phyloP scores from a whole-genome alignment of 2,329 filamentous ascomycete genomes.

The Cadophora sp. region DNA sequence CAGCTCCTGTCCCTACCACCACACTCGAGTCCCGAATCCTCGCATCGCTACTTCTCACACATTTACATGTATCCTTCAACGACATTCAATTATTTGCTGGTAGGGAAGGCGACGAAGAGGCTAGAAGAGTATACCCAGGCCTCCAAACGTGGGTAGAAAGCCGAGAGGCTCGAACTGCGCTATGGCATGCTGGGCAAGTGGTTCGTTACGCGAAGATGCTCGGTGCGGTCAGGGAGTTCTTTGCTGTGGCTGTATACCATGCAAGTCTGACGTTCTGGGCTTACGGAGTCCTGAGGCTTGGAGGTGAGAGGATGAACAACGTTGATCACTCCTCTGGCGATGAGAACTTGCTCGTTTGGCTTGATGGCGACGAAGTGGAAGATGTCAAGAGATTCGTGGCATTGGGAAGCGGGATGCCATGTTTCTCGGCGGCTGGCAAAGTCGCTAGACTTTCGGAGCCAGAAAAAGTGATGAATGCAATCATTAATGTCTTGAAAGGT shows the following conservation, averaged over 20 bases:
- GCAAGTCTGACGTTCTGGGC: not conserved
- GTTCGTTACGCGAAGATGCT: not conserved
- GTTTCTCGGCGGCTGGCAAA: constrained; percentile 16
- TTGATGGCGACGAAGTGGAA: constrained; percentile 2
- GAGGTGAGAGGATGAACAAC: not conserved
- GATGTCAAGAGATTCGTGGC: constrained; percentile 25
- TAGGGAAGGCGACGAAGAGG: not conserved
- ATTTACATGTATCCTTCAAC: not conserved
- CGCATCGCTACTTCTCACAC: not conserved
- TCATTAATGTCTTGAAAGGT: constrained; percentile 20
- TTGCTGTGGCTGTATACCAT: not conserved
- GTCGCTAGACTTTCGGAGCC: constrained; percentile 22
- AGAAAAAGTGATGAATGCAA: constrained; percentile 24
- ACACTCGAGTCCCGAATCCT: not conserved
- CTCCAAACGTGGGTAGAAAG: not conserved
- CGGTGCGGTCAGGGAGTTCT: not conserved
- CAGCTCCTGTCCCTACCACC: not conserved
- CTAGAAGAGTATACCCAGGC: not conserved
- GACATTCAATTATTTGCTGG: not conserved
- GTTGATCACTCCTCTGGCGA: not conserved
- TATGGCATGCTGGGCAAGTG: not conserved
- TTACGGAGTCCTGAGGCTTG: not conserved
- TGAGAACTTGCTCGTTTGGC: not conserved
- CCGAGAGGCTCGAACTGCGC: not conserved
- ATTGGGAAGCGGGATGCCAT: constrained; percentile 21